Conservation (phyloP, 805 yeast genomes). For the Candida morakotiae region DNA sequence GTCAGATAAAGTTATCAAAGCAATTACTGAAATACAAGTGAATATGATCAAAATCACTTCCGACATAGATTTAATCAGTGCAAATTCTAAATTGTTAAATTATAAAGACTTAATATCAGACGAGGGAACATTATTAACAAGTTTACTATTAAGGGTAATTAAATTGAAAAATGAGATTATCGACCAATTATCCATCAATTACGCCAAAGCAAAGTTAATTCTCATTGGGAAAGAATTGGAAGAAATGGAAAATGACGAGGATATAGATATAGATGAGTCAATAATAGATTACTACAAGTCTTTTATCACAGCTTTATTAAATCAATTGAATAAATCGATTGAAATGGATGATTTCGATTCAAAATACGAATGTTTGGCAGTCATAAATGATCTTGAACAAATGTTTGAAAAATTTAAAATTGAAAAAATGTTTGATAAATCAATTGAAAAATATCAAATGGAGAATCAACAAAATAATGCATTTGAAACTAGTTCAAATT, state of each 20-base stretch:
- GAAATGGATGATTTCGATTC: slow-evolving; percentile 50
- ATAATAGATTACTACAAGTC: slow-evolving; percentile 47
- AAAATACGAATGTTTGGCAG: slow-evolving; percentile 63
- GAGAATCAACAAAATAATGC: background rate
- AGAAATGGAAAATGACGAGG: slow-evolving; percentile 23
- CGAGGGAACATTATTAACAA: slow-evolving; percentile 47
- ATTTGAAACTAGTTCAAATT: slow-evolving; percentile 3
- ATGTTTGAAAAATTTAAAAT: slow-evolving; percentile 58
- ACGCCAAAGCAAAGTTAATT: slow-evolving; percentile 62
- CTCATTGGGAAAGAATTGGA: slow-evolving; percentile 63
- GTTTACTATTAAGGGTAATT: slow-evolving; percentile 41
- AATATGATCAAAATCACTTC: slow-evolving; percentile 37
- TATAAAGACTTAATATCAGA: slow-evolving; percentile 50
- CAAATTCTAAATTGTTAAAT: slow-evolving; percentile 34
- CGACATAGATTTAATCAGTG: slow-evolving; percentile 46
- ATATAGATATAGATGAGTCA: slow-evolving; percentile 18
- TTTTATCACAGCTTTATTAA: slow-evolving; percentile 55
- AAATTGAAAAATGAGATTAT: slow-evolving; percentile 48
- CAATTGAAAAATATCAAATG: slow-evolving; percentile 5
- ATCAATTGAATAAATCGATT: slow-evolving; percentile 55
- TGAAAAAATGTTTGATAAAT: slow-evolving; percentile 24
- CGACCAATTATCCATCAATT: slow-evolving; percentile 52
- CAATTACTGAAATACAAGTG: slow-evolving; percentile 45
- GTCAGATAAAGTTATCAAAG: slow-evolving; percentile 49
- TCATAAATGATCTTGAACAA: slow-evolving; percentile 65